Conservation (phyloP, 2,329 filamentous ascomycete genomes). For the Elsinoe perseae region DNA sequence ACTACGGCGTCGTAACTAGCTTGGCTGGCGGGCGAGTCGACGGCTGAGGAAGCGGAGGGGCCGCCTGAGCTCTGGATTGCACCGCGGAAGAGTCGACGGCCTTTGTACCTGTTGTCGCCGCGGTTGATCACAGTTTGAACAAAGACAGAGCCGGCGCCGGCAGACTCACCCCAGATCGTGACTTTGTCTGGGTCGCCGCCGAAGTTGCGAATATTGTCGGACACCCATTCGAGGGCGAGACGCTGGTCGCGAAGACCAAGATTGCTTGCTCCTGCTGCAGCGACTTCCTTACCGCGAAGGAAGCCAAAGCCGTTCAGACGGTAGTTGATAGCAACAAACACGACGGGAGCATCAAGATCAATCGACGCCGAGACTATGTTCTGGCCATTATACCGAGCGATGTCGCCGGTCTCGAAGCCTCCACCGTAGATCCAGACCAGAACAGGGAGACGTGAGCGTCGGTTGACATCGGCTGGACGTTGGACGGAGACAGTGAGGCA, state of each 20-base stretch:
- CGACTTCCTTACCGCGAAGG: constrained; percentile 5
- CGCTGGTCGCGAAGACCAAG: constrained; percentile 35
- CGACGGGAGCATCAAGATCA: constrained; percentile 35
- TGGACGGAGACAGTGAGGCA: constrained; percentile 56
- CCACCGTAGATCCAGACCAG: constrained; percentile 42
- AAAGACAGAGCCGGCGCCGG: constrained; percentile 33
- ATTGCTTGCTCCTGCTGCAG: constrained; percentile 23
- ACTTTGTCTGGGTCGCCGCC: constrained; percentile 19
- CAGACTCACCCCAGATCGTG: constrained; percentile 29
- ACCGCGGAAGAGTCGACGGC: constrained; percentile 61
- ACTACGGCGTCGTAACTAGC: constrained; percentile 43
- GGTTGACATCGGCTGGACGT: constrained; percentile 27
- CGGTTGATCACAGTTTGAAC: constrained; percentile 9
- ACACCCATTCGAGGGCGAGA: constrained; percentile 37
- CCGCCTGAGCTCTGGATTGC: constrained; percentile 72
- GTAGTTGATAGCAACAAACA: constrained; percentile 25
- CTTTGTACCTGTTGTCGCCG: constrained; percentile 33
- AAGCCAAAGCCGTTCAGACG: constrained; percentile 17
- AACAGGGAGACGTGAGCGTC: constrained; percentile 34
- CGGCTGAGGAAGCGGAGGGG: constrained; percentile 40
- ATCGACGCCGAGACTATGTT: constrained; percentile 37
- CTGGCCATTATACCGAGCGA: constrained; percentile 24
- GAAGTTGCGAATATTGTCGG: constrained; percentile 36
- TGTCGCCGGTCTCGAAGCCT: constrained; percentile 29
- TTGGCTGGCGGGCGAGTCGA: constrained; percentile 61